Evolutionary conservation across 306 rosid genomes (phyloP).

Genomic region (Citrullus colocynthis): DNA sequence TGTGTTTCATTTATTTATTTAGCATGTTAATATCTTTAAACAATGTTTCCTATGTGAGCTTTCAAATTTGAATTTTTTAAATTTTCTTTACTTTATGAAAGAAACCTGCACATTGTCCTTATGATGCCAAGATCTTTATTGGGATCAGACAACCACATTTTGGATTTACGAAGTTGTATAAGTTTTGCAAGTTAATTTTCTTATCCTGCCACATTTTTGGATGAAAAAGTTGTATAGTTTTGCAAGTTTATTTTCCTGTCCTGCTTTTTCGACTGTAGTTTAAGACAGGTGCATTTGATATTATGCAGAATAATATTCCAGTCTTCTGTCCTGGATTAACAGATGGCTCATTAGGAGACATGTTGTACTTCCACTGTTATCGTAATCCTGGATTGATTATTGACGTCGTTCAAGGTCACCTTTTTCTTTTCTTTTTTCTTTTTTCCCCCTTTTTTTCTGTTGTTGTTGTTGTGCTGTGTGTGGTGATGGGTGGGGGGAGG

Average conservation of each 20-base stretch:
- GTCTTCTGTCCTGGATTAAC: constrained; percentile 91
- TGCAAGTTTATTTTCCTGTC: not conserved
- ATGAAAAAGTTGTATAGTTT: not conserved
- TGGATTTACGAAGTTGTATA: not conserved
- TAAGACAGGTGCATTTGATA: not conserved
- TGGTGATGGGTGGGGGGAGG: too few relatives aligned
- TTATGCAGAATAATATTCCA: constrained; percentile 67
- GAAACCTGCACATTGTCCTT: not conserved
- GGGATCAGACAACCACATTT: not conserved
- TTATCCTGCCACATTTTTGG: not conserved
- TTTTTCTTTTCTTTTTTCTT: not conserved
- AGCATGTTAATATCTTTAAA: not conserved
- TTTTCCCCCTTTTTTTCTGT: too few relatives aligned
- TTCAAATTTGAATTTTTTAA: not conserved
- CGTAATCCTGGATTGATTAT: constrained; percentile 67
- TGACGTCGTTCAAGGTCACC: constrained; percentile 66
- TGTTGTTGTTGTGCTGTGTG: too few relatives aligned
- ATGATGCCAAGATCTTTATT: not conserved
- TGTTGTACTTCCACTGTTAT: constrained; percentile 84
- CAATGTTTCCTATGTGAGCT: not conserved
- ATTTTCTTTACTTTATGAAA: not conserved
- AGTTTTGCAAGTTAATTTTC: not conserved
- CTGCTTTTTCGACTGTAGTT: not conserved
- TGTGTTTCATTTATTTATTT: not conserved
- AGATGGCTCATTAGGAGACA: constrained; percentile 95